phyloP scores from a whole-genome alignment of 139 green algal genomes.

The Trebouxia sp. region DNA sequence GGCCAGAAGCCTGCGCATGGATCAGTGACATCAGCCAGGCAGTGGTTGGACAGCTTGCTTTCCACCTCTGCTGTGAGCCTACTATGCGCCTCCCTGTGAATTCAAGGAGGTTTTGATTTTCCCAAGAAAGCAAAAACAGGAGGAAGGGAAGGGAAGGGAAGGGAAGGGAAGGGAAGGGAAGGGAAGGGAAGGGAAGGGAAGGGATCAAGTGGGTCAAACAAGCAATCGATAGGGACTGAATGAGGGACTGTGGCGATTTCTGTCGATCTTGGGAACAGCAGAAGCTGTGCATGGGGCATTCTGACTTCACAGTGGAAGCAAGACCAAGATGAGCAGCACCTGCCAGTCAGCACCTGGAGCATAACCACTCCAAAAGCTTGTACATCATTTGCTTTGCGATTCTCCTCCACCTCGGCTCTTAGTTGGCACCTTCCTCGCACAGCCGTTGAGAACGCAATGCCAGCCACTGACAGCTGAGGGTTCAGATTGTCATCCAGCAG shows the following conservation, averaged over 20 bases:
- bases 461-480: not conserved
- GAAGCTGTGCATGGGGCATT: not conserved
- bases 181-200: not conserved
- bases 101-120: too few relatives aligned
- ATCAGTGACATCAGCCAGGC: not conserved
- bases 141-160: too few relatives aligned
- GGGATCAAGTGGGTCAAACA: not conserved
- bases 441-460: not conserved
- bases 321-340: not conserved
- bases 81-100: not conserved
- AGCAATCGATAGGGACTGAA: not conserved
- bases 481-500: not conserved
- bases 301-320: not conserved
- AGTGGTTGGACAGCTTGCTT: not conserved
- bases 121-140: too few relatives aligned
- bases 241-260: not conserved
- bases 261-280: not conserved
- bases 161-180: too few relatives aligned
- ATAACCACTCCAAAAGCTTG: not conserved
- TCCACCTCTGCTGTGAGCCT: not conserved
- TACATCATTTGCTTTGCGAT: too few relatives aligned
- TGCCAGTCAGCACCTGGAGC: conserved; percentile 25
- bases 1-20: not conserved
- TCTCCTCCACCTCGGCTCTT: too few relatives aligned
- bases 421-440: not conserved